phyloP scores from a whole-genome alignment of 306 rosid genomes.

The Lathyrus tuberosus region DNA sequence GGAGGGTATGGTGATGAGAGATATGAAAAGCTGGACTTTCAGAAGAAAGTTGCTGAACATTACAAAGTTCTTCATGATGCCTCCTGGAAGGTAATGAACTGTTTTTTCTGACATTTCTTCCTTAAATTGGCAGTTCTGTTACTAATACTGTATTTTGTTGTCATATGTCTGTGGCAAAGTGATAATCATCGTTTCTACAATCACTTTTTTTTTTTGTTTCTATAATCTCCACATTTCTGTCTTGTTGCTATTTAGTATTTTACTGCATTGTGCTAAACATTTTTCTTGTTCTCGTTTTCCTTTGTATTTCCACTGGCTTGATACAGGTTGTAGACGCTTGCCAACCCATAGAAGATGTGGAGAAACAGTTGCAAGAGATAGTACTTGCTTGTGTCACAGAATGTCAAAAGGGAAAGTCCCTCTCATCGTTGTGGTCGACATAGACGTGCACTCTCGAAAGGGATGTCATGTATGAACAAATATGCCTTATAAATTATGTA shows the following conservation, averaged over 20 bases:
- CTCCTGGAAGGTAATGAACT: slow-evolving; percentile 79
- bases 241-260: slow-evolving; percentile 17
- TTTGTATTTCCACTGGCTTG: slow-evolving; percentile 21
- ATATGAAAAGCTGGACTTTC: slow-evolving; percentile 76
- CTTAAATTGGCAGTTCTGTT: slow-evolving; percentile 17
- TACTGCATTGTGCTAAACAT: slow-evolving; percentile 20
- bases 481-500: background rate
- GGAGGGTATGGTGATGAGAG: slow-evolving; percentile 95
- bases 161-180: background rate
- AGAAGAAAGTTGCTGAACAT: slow-evolving; percentile 61
- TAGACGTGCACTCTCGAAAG: slow-evolving; percentile 20
- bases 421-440: slow-evolving; percentile 61
- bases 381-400: slow-evolving; percentile 53
- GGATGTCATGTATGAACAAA: slow-evolving; percentile 19
- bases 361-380: slow-evolving; percentile 69
- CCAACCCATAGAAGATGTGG: slow-evolving; percentile 72
- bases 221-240: background rate
- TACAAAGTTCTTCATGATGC: slow-evolving; percentile 64
- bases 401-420: slow-evolving; percentile 68
- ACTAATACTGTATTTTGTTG: slow-evolving; percentile 19
- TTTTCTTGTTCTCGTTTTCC: background rate
- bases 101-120: slow-evolving; percentile 3
- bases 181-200: slow-evolving; percentile 2
- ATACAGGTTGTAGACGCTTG: slow-evolving; percentile 78
- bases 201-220: background rate